A percentile compares a stretch with the other conserved stretches of the same genome.
These are phyloP conservation scores for Globisporangium barbulae DNA, from an alignment of 352 stramenopile genomes.

Conservation along the genomic window DNA sequence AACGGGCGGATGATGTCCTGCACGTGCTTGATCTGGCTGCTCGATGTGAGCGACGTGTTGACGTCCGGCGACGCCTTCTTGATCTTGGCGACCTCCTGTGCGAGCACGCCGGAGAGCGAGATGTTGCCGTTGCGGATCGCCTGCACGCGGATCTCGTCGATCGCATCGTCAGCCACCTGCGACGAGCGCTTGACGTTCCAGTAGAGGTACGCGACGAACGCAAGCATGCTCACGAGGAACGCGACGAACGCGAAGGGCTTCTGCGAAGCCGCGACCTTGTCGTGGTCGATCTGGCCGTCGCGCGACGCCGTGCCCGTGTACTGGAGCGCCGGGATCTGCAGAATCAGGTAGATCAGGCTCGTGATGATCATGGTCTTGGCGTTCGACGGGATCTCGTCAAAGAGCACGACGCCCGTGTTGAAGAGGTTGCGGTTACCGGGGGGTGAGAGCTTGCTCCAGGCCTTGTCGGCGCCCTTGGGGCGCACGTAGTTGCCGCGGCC, in stretches of 20 bases:
- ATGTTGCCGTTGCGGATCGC: conserved; percentile 74
- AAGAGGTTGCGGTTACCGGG: conserved; percentile 55
- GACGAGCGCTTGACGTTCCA: conserved; percentile 88
- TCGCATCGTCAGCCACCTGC: conserved; percentile 56
- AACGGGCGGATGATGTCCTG: conserved; percentile 91
- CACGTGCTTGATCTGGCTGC: conserved; percentile 69
- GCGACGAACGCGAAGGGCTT: conserved; percentile 88
- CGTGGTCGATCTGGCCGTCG: conserved; percentile 66
- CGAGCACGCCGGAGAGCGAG: conserved; percentile 74
- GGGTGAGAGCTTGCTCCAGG: conserved; percentile 87
- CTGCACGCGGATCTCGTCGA: conserved; percentile 67
- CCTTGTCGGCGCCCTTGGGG: conserved; percentile 62
- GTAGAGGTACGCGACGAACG: conserved; percentile 91
- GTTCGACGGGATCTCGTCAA: conserved; percentile 87
- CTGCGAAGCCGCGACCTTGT: conserved; percentile 74
- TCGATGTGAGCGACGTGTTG: conserved; percentile 51
- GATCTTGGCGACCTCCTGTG: conserved; percentile 72
- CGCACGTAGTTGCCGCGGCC: conserved; percentile 84
- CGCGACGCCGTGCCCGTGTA: conserved; percentile 77
- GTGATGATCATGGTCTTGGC: conserved; percentile 92
- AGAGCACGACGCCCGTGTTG: conserved; percentile 76
- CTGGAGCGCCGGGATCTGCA: conserved; percentile 90
- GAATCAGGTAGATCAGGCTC: conserved; percentile 94
- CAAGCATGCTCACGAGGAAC: conserved; percentile 85
- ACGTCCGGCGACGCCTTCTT: conserved; percentile 35